Base-by-base conservation (phyloP, 2,329 filamentous ascomycete genomes). In the Fusarium xyrophilum region DNA sequence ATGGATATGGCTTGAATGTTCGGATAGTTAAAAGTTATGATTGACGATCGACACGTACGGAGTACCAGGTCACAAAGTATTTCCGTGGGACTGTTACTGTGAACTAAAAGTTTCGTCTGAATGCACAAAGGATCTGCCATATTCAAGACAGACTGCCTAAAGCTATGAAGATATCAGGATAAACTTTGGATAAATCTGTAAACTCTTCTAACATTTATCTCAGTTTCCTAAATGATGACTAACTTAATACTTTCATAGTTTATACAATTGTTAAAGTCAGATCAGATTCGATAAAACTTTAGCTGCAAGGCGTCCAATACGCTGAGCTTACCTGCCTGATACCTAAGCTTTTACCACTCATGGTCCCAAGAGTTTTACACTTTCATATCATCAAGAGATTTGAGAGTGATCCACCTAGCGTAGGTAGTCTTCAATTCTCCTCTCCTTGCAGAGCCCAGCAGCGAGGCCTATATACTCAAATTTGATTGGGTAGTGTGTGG, bases 1-100 rank as follows among this genome's bases (percentile, higher is more conserved):
- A 38, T 47, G 6, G 67, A 70, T 23, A 70, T 69, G 59, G 67
- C 64, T 27, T 70, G 43, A 17, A 10, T 7, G 5, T 6, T 12
- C 6, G 23, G 23, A 25, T 25, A 25, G 23, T 25, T 25, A 28
- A 51, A 39, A 39, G 51, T 46, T 47, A 55, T 55, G 52, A 55
- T 54, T 46, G 12, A 33, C n/a, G n/a, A n/a, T n/a, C n/a, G n/a
- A n/a, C n/a, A n/a, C 13, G 21, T 10, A 33, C 4, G 21, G 13
- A 1, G 27, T 54, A 27, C 21, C 36, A 8, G 4, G 38, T 0
- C 21, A 33, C 7, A 33, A 46, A 2, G 14, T 15, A 32, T 27
- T 12, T 19, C 44, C 13, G 6, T 27, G 28, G 10, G 13, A n/a
- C 10, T 21, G 3, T 14, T 33, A 2, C 28, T 32, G 3, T 46